Base-by-base conservation (phyloP, 2,329 filamentous ascomycete genomes). In the Sporothrix phasma region DNA sequence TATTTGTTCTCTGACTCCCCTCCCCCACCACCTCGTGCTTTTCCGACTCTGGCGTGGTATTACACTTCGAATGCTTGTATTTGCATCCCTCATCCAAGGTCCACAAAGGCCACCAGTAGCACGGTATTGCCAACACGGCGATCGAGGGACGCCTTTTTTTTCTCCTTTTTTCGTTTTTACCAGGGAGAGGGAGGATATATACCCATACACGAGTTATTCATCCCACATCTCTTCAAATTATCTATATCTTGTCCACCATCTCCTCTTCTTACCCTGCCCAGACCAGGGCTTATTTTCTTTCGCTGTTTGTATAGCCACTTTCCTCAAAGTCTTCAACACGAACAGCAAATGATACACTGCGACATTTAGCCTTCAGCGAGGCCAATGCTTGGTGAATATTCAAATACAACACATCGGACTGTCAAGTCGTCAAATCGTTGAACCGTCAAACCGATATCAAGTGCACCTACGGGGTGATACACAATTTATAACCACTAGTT, bases 121-220 rank as follows among this genome's bases (percentile, higher is more conserved):
- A 31, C 19, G 41, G 41, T 45, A n/a, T 11, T 26, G 47, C 10
- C 26, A 19, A 54, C 37, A 22, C 31, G 51, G n/a, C 19, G 31
- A 29, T 31, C 51, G 19, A 5, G 49, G 19, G 34, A 37, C 5
- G 34, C 19, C n/a, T n/a, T n/a, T n/a, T n/a, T n/a, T n/a, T n/a
- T n/a, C n/a, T n/a, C n/a, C n/a, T n/a, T n/a, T n/a, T n/a, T n/a
- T n/a, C n/a, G 17, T 22, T 54, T 54, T 22, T 15, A 39, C 11
- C n/a, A 39, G 51, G 51, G 51, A 56, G 51, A n/a, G n/a, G n/a
- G n/a, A n/a, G n/a, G 51, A 56, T 56, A 56, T 56, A 56, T 31
- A 31, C 51, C 22, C 19, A 53, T 29, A n/a, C n/a, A 53, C 26
- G 31, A 39, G 51, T 39, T 17, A 24, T 19, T 24, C 51, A 56